Evolutionary conservation across 148 eudicot species (phyloP).

Genomic region (Vaccinium corymbosum): DNA sequence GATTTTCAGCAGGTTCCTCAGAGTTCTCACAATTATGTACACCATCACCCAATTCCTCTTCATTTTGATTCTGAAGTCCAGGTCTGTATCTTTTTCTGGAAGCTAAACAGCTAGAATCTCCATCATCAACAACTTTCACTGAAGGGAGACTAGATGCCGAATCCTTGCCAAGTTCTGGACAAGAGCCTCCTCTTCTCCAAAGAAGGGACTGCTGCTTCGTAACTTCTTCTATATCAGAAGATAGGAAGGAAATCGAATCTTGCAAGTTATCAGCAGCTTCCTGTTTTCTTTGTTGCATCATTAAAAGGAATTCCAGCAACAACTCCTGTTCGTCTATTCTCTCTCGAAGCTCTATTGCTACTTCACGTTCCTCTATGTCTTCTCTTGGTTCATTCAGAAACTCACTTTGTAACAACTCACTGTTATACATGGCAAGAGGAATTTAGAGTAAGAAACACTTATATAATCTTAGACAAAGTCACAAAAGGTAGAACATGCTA

Average conservation of each 20-base stretch:
- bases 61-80: slow-evolving; percentile 26
- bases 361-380: slow-evolving; percentile 74
- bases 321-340: slow-evolving; percentile 84
- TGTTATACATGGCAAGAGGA: slow-evolving; percentile 24
- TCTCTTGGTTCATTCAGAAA: slow-evolving; percentile 75
- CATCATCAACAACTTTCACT: slow-evolving; percentile 28
- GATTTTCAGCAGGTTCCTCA: slow-evolving; percentile 29
- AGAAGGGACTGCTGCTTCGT: slow-evolving; percentile 48
- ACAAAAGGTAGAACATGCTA: slow-evolving; percentile 7
- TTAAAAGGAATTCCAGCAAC: slow-evolving; percentile 68
- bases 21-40: slow-evolving; percentile 30
- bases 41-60: slow-evolving; percentile 31
- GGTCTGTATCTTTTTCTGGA: slow-evolving; percentile 53
- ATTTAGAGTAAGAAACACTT: slow-evolving; percentile 3
- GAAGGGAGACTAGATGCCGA: slow-evolving; percentile 33
- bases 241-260: slow-evolving; percentile 60
- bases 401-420: slow-evolving; percentile 87
- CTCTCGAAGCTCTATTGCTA: slow-evolving; percentile 74
- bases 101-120: slow-evolving; percentile 37
- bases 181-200: slow-evolving; percentile 37
- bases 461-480: not conserved
- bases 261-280: slow-evolving; percentile 65
- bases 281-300: slow-evolving; percentile 64
- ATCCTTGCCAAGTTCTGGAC: slow-evolving; percentile 32
- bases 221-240: slow-evolving; percentile 84